A percentile compares a stretch with the other conserved stretches of the same genome.
These are phyloP conservation scores for Nicotiana knightiana DNA, from an alignment of 257 asterid species.

Conservation along the genomic window DNA sequence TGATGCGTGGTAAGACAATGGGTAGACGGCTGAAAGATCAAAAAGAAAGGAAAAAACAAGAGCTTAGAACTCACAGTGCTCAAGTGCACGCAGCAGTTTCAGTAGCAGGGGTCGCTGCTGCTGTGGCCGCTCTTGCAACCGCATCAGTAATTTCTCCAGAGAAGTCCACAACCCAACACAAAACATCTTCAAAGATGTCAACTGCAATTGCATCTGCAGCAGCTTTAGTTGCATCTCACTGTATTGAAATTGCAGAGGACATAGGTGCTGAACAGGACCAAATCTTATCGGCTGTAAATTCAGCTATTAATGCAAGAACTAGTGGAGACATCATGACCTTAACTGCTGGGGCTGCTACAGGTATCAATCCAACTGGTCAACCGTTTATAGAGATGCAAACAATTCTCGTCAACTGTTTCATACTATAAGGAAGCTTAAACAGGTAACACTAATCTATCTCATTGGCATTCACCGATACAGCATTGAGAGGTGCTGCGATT, in stretches of 20 bases:
- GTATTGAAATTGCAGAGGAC: slow-evolving; percentile 86
- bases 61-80: slow-evolving; percentile 74
- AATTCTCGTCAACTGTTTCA: not conserved
- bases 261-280: slow-evolving; percentile 80
- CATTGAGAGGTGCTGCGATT: slow-evolving; percentile 77
- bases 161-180: slow-evolving; percentile 25
- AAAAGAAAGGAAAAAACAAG: slow-evolving; percentile 71
- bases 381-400: not conserved
- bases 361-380: slow-evolving; percentile 22
- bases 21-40: slow-evolving; percentile 79
- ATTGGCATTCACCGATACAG: slow-evolving; percentile 29
- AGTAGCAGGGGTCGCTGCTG: slow-evolving; percentile 85
- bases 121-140: slow-evolving; percentile 78
- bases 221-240: slow-evolving; percentile 88
- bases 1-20: slow-evolving; percentile 54
- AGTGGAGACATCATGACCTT: slow-evolving; percentile 82
- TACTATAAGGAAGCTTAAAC: not conserved
- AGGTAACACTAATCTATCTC: not conserved
- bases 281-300: slow-evolving; percentile 50
- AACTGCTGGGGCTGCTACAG: slow-evolving; percentile 93
- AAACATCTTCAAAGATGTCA: slow-evolving; percentile 35
- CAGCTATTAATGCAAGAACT: slow-evolving; percentile 67
- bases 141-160: slow-evolving; percentile 44
- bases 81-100: slow-evolving; percentile 78
- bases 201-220: slow-evolving; percentile 80